Conservation (phyloP, 176 grass and related monocot species). For the Carex cristatella region DNA sequence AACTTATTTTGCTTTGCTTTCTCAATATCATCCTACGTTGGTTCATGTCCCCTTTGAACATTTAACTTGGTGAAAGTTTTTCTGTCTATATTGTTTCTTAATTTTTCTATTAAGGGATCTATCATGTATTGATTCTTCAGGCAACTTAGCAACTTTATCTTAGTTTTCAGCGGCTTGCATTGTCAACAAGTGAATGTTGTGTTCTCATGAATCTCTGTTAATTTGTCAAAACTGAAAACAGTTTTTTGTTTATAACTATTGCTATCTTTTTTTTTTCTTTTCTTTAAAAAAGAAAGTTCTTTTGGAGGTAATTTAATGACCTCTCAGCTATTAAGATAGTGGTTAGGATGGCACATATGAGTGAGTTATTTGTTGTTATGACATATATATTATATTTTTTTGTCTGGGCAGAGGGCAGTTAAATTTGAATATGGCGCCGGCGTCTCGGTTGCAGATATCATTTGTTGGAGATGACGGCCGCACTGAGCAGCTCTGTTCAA, state of each 20-base stretch:
- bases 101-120: not conserved
- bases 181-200: not conserved
- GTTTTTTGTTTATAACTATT: not conserved
- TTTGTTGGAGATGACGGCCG: slow-evolving; percentile 65
- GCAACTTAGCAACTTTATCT: not conserved
- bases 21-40: not conserved
- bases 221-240: not conserved
- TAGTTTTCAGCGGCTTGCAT: not conserved
- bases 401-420: slow-evolving; percentile 55
- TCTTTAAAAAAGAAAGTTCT: not conserved
- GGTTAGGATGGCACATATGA: not conserved
- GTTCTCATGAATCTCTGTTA: not conserved
- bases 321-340: not conserved
- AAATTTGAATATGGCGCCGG: slow-evolving; percentile 59
- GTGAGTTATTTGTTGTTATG: not conserved
- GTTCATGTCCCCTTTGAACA: not conserved
- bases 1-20: not conserved
- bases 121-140: not conserved
- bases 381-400: slow-evolving; percentile 19
- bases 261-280: too few species aligned
- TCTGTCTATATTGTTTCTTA: not conserved
- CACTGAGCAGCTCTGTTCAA: slow-evolving; percentile 48
- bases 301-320: not conserved
- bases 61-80: not conserved
- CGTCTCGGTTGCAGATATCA: slow-evolving; percentile 59